A percentile compares a stretch with the other conserved stretches of the same genome.
Conservation (phyloP, 1,284 basidiomycete genomes). For the Marasmius oreades region DNA sequence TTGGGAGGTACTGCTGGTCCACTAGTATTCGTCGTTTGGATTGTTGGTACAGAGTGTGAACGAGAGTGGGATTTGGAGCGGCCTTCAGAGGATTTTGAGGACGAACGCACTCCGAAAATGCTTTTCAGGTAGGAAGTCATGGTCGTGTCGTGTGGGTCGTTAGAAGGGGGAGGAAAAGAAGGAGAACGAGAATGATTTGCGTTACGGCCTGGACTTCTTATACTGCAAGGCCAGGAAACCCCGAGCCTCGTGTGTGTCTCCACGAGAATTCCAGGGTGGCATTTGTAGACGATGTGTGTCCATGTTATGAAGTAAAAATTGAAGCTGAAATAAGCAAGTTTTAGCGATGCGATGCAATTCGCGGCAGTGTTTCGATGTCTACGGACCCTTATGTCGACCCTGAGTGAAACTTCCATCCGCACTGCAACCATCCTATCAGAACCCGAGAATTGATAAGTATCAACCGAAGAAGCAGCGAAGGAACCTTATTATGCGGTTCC, state of each 20-base stretch:
- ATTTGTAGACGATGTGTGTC: neutral
- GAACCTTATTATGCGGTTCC: neutral
- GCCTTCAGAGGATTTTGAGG: slow-evolving; percentile 4
- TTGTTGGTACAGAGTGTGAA: slow-evolving; percentile 9
- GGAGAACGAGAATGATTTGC: neutral
- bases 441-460: neutral
- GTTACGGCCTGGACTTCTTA: neutral
- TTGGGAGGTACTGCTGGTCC: neutral
- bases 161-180: neutral
- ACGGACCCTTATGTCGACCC: neutral
- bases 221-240: neutral
- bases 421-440: neutral
- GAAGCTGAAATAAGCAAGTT: neutral
- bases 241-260: neutral
- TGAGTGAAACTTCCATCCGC: neutral
- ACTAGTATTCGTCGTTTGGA: neutral
- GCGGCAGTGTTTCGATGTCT: neutral
- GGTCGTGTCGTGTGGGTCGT: neutral
- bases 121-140: slow-evolving; percentile 13
- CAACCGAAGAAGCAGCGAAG: neutral
- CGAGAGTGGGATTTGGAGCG: slow-evolving; percentile 12
- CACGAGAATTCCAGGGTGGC: neutral
- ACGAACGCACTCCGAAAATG: slow-evolving; percentile 11
- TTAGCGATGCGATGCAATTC: neutral
- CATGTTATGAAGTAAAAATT: neutral